Conservation (phyloP, 176 grass and related monocot genomes). For the Tillandsia fasciculata region DNA sequence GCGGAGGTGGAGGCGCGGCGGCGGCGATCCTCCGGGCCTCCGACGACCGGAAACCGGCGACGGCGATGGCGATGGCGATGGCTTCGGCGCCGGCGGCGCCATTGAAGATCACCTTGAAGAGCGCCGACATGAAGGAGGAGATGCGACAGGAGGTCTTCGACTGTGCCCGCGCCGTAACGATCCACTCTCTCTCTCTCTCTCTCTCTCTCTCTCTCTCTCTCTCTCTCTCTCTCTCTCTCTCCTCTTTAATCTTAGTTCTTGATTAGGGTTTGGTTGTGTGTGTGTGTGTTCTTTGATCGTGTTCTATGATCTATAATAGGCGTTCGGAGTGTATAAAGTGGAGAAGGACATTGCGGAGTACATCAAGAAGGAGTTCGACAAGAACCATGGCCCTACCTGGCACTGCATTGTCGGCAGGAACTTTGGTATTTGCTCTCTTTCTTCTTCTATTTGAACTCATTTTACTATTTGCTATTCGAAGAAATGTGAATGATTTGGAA, state of each 20-base stretch:
- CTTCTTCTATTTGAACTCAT: neutral
- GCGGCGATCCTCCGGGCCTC: constrained; percentile 22
- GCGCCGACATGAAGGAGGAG: constrained; percentile 96
- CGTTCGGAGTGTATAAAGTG: constrained; percentile 77
- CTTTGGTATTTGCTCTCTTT: constrained; percentile 51
- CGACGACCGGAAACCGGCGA: constrained; percentile 45
- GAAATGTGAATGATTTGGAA: too few species aligned
- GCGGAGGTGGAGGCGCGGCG: constrained; percentile 18
- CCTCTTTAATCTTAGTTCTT: neutral
- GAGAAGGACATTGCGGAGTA: constrained; percentile 99
- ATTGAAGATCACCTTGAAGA: constrained; percentile 92
- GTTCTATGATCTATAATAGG: constrained; percentile 16
- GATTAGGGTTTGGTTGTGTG: neutral
- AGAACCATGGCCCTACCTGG: constrained; percentile 85
- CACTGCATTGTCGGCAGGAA: constrained; percentile 99
- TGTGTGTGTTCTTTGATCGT: neutral
- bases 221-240: neutral
- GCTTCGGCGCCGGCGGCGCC: constrained; percentile 6
- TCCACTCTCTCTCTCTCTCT: neutral
- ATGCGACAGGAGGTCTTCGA: constrained; percentile 89
- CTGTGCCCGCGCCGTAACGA: constrained; percentile 62
- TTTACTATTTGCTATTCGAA: neutral
- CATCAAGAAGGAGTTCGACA: constrained; percentile 99
- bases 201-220: neutral
- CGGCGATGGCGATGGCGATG: constrained; percentile 20